Conservation (phyloP, 441 rosid genomes). For the Populus hybrid region DNA sequence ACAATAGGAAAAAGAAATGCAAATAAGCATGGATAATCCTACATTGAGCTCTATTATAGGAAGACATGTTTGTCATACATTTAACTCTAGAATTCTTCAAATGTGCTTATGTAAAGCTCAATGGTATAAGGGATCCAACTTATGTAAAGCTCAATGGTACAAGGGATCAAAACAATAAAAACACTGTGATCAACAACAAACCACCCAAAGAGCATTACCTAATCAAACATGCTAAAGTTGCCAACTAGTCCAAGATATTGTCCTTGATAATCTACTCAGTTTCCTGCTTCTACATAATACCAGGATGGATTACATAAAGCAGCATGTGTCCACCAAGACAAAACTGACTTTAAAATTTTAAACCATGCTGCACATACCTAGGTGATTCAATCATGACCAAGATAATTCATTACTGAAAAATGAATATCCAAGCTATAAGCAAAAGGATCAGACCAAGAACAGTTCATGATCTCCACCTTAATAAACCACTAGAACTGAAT, state of each 20-base stretch:
- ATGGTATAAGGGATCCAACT: no score
- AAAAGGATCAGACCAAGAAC: not conserved
- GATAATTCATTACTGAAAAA: conserved; percentile 1
- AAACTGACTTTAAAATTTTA: not conserved
- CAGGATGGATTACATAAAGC: not conserved
- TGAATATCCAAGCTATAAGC: not conserved
- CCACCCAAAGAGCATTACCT: not conserved
- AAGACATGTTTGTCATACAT: not conserved
- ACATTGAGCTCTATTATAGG: not conserved
- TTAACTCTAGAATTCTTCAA: not conserved
- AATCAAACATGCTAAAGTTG: not conserved
- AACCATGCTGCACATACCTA: not conserved
- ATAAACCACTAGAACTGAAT: not conserved
- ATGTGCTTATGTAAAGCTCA: not conserved
- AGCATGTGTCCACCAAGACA: not conserved
- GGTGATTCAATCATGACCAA: not conserved
- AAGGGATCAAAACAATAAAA: not conserved
- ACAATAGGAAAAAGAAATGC: not conserved
- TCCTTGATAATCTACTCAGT: not conserved
- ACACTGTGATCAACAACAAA: not conserved
- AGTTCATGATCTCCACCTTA: not conserved
- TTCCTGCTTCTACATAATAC: not conserved
- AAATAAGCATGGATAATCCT: not conserved
- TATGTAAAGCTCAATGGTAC: no score
- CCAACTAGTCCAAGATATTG: not conserved